Conservation (phyloP, 2,329 filamentous ascomycete genomes). For the Clarireedia hainanense region DNA sequence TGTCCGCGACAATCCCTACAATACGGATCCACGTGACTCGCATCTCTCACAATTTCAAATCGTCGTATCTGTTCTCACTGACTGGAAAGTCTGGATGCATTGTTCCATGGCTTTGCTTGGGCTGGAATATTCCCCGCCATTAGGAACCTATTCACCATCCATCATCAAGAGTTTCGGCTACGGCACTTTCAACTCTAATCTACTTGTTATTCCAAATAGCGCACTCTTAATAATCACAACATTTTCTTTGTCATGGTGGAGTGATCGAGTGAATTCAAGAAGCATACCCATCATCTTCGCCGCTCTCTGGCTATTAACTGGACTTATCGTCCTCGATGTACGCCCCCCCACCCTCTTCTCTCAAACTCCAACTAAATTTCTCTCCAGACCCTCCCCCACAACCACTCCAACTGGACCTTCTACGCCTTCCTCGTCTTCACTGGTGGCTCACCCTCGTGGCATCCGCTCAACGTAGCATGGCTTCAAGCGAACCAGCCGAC, state of each 20-base stretch:
- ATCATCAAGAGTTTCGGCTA: conserved; percentile 21
- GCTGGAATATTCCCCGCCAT: conserved; percentile 2
- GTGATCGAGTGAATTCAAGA: conserved; percentile 1
- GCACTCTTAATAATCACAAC: conserved; percentile 30
- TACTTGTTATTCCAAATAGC: conserved; percentile 38
- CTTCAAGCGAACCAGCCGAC: conserved; percentile 6
- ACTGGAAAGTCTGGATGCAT: conserved; percentile 9
- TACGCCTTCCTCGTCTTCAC: conserved; percentile 9
- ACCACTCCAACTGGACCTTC: conserved; percentile 4
- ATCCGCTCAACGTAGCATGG: conserved; percentile 8
- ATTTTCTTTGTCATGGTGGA: conserved; percentile 7
- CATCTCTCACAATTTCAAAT: conserved; percentile 9
- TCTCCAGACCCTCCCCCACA: conserved; percentile 1
- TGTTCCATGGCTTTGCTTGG: conserved; percentile 7
- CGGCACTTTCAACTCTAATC: conserved; percentile 36
- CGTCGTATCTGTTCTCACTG: conserved; percentile 1
- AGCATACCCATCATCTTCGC: conserved; percentile 8
- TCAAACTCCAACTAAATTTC: not conserved
- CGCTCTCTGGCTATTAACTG: conserved; percentile 3
- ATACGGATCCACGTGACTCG: conserved; percentile 3
- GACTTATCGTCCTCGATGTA: conserved; percentile 7
- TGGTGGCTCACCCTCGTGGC: conserved; percentile 2
- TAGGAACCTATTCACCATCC: conserved; percentile 7
- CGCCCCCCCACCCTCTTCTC: not conserved
- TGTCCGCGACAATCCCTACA: conserved; percentile 5